phyloP scores from a whole-genome alignment of 257 asterid species.

The Solanum appendiculatum region DNA sequence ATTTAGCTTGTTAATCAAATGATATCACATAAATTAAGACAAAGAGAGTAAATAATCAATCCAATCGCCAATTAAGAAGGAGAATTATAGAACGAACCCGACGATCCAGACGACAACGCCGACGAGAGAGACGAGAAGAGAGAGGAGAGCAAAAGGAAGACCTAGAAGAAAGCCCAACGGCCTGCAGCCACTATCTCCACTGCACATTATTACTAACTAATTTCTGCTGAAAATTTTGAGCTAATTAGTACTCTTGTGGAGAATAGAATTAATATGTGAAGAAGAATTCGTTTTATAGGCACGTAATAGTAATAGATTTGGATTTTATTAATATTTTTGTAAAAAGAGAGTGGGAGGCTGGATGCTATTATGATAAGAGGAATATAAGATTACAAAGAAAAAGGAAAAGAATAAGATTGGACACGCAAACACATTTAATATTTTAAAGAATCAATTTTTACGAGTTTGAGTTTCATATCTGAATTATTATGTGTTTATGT shows the following conservation, averaged over 20 bases:
- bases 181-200: slow-evolving; percentile 29
- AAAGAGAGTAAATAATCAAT: neutral
- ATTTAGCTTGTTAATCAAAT: neutral
- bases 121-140: slow-evolving; percentile 41
- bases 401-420: neutral
- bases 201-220: slow-evolving; percentile 22
- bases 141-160: slow-evolving; percentile 48
- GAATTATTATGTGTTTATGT: too few relatives aligned
- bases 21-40: neutral
- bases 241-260: neutral
- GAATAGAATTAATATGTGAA: neutral
- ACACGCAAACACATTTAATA: neutral
- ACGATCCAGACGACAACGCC: slow-evolving; percentile 48
- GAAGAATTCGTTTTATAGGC: neutral
- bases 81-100: slow-evolving; percentile 23
- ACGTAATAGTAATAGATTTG: neutral
- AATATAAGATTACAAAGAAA: neutral
- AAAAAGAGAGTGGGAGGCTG: neutral
- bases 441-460: too few relatives aligned
- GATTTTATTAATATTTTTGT: neutral
- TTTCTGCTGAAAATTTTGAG: neutral
- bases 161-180: slow-evolving; percentile 56
- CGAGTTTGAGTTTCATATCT: too few relatives aligned
- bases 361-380: neutral
- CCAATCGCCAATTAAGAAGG: too few relatives aligned